phyloP scores from a whole-genome alignment of 805 yeast species.

The Candida ponderosae region DNA sequence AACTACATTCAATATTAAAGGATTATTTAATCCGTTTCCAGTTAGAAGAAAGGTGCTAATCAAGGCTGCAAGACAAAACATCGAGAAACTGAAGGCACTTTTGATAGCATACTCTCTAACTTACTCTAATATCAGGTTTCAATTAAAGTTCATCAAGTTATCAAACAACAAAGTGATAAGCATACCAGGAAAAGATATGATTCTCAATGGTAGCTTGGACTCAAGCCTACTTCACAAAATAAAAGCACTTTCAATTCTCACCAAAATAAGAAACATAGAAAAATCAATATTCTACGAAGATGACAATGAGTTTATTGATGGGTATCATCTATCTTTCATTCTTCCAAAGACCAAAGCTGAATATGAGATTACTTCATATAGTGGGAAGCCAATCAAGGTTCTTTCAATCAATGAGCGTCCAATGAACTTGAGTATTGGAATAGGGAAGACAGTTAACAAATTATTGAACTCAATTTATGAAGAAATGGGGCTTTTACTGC shows the following conservation, averaged over 20 bases:
- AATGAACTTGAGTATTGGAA: conserved; percentile 17
- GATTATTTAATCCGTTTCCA: conserved; percentile 24
- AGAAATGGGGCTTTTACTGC: conserved; percentile 17
- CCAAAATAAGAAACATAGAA: conserved; percentile 11
- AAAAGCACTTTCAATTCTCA: conserved; percentile 7
- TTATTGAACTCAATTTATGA: conserved; percentile 18
- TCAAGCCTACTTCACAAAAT: no score
- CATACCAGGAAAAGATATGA: conserved; percentile 5
- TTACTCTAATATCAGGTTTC: conserved; percentile 23
- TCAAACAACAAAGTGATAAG: not conserved
- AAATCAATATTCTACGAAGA: conserved; percentile 10
- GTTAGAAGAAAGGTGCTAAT: conserved; percentile 25
- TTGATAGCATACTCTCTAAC: conserved; percentile 25
- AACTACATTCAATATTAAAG: conserved; percentile 25
- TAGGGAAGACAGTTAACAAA: conserved; percentile 24
- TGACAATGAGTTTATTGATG: conserved; percentile 2
- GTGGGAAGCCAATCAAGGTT: conserved; percentile 17
- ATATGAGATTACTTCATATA: conserved; percentile 12
- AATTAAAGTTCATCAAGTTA: conserved; percentile 5
- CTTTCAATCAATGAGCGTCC: conserved; percentile 28
- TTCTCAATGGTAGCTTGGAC: conserved; percentile 5
- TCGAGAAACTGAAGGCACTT: conserved; percentile 18
- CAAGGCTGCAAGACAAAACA: conserved; percentile 17
- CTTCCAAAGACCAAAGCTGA: conserved; percentile 28
- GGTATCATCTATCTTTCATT: conserved; percentile 11